These are phyloP conservation scores for Phytophthora pinifolia DNA, from an alignment of 352 stramenopile genomes.

Conservation along the genomic window DNA sequence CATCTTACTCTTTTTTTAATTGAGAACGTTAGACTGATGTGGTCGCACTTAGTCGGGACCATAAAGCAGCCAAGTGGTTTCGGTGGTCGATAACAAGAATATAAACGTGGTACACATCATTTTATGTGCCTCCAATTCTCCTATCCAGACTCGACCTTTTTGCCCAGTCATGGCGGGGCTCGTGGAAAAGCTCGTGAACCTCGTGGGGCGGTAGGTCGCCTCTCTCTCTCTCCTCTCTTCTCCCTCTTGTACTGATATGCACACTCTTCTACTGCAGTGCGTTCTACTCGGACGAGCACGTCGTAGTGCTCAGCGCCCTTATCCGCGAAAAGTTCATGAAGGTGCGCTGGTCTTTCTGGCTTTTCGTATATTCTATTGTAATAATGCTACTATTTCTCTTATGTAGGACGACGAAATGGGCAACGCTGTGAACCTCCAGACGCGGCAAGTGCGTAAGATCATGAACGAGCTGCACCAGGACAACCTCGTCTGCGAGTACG, in stretches of 20 bases:
- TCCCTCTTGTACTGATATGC: neutral
- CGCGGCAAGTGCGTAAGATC: conserved; percentile 87
- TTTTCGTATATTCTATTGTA: too few relatives aligned
- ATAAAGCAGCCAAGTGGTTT: neutral
- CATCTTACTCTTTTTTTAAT: conserved; percentile 5
- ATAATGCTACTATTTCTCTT: neutral
- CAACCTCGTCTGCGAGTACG: conserved; percentile 83
- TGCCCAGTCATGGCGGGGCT: conserved; percentile 85
- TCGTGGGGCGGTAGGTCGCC: conserved; percentile 69
- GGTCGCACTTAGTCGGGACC: neutral
- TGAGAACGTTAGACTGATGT: neutral
- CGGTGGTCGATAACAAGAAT: conserved; percentile 1
- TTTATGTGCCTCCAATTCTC: too few relatives aligned
- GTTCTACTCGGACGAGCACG: conserved; percentile 89
- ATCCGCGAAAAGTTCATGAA: conserved; percentile 90
- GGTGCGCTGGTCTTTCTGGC: too few relatives aligned
- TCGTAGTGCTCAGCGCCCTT: conserved; percentile 84
- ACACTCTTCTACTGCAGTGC: conserved; percentile 36
- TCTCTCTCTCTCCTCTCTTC: neutral
- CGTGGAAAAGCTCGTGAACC: conserved; percentile 86
- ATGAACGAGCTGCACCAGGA: conserved; percentile 89
- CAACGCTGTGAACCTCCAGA: conserved; percentile 87
- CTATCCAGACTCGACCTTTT: too few relatives aligned
- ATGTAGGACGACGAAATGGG: conserved; percentile 86
- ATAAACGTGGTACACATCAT: too few relatives aligned